Conservation (phyloP, 2,329 filamentous ascomycete species). For the Ophiocordyceps sinensis region DNA sequence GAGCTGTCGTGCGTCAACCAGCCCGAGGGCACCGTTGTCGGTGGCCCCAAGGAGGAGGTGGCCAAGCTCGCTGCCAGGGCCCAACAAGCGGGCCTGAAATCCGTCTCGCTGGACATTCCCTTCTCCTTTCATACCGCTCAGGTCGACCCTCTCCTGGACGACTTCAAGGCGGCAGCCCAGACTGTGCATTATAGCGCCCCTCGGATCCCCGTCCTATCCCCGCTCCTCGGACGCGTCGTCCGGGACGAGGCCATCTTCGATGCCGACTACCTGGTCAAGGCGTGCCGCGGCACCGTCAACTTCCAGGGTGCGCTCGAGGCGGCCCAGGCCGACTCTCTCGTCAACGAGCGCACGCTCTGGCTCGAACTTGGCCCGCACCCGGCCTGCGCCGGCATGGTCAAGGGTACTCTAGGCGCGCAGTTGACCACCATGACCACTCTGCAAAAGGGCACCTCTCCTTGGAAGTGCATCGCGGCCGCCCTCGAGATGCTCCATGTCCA, state of each 20-base stretch:
- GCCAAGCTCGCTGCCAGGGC: conserved; percentile 24
- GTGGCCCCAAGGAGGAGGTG: conserved; percentile 27
- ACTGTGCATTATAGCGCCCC: conserved; percentile 24
- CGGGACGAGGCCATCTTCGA: conserved; percentile 20
- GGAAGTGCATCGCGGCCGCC: not conserved
- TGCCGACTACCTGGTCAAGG: conserved; percentile 43
- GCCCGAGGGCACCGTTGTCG: conserved; percentile 59
- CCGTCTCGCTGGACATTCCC: conserved; percentile 30
- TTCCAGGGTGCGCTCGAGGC: conserved; percentile 43
- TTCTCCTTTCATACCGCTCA: conserved; percentile 41
- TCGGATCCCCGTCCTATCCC: conserved; percentile 48
- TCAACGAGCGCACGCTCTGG: conserved; percentile 37
- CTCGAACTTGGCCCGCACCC: conserved; percentile 1
- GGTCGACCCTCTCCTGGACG: conserved; percentile 39
- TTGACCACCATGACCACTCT: not conserved
- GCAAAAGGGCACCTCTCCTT: not conserved
- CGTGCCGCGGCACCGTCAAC: conserved; percentile 50
- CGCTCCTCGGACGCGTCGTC: conserved; percentile 31
- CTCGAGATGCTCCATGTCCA: not conserved
- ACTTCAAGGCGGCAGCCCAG: conserved; percentile 35
- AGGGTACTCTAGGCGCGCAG: not conserved
- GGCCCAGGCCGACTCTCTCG: conserved; percentile 10
- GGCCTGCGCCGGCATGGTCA: conserved; percentile 1
- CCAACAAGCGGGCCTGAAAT: conserved; percentile 19
- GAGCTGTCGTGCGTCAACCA: conserved; percentile 63